These are phyloP conservation scores for Alternaria burnsii DNA, from an alignment of 2,329 filamentous ascomycete species.

Conservation along the genomic window DNA sequence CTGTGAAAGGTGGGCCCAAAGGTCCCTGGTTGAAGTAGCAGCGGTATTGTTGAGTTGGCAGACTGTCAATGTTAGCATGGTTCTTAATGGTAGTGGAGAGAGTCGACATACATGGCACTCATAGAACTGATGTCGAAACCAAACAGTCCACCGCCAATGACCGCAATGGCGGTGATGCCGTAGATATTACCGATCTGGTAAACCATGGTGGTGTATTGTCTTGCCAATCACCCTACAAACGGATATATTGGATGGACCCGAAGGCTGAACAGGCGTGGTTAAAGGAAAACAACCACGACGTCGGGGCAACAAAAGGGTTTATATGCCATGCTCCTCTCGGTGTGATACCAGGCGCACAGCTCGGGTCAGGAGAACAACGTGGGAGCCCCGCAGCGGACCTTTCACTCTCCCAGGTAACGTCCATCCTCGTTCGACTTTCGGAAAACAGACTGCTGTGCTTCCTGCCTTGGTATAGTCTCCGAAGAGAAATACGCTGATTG, in stretches of 20 bases:
- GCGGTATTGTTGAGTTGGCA: conserved; percentile 73
- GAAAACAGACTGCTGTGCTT: conserved; percentile 24
- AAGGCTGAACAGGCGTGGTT: conserved; percentile 10
- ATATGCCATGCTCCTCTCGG: conserved; percentile 21
- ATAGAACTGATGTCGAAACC: conserved; percentile 83
- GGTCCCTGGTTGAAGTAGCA: conserved; percentile 72
- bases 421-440: conserved; percentile 9
- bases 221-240: not conserved
- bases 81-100: too few species aligned
- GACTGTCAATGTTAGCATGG: conserved; percentile 52
- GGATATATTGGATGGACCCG: conserved; percentile 12
- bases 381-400: conserved; percentile 29
- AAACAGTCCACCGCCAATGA: conserved; percentile 74
- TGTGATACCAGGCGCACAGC: conserved; percentile 10
- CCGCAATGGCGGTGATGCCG: conserved; percentile 65
- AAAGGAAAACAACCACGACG: not conserved
- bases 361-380: conserved; percentile 20
- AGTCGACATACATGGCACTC: conserved; percentile 58
- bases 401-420: conserved; percentile 22
- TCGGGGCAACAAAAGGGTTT: conserved; percentile 19
- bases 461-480: conserved; percentile 30
- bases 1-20: conserved; percentile 43
- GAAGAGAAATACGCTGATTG: conserved; percentile 23
- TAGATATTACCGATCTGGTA: conserved; percentile 65
- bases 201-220: conserved; percentile 26